Evolutionary conservation across 1,139 yeast species (phyloP), one percentile per base, ranked within the genome.

Genomic region (Pichia sp.): DNA sequence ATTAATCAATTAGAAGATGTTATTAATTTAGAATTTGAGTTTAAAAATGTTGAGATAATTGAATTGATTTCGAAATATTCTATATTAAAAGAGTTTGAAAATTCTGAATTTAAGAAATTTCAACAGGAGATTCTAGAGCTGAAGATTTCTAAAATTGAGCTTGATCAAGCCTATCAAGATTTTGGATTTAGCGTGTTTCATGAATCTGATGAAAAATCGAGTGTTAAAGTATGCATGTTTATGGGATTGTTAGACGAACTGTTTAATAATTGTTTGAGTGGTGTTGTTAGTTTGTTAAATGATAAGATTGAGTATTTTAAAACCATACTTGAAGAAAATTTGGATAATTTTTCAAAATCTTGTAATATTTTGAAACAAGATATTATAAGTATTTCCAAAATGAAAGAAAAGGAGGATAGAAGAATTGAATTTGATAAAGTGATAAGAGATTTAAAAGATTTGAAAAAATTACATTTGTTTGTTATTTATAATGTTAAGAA

Each of bases 141-240:
- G 25, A 16, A 43, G 50, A 33, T 41, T 44, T 8, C 18, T 45
- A 11, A 45, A 41, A 33, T 46, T 42, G 27, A 44, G 53, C 41
- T 31, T 53, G n/a, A 41, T 18, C 53, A 53, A 25, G 25, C 49
- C 28, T 31, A 52, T 7, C 31, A 44, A 18, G 27, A 34, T n/a
- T 50, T 49, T 42, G 53, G 56, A 13, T 42, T 55, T 13, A 34
- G 45, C 5, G 33, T 48, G 31, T 56, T 61, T 49, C 30, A 38
- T 39, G 66, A 58, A 45, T 59, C 60, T 10, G 54, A 49, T 14
- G 61, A 54, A 19, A 54, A 55, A 28, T 56, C 60, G 29, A 45
- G 60, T 16, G 53, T 38, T 25, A 56, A 46, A 44, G 54, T 56
- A 27, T 28, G 50, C 2, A 53, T 44, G 19, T 50, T 58, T 27